A percentile compares a stretch with the other conserved stretches of the same genome.
These are phyloP conservation scores for Populus tomentosa DNA, from an alignment of 441 rosid genomes.

Conservation along the genomic window DNA sequence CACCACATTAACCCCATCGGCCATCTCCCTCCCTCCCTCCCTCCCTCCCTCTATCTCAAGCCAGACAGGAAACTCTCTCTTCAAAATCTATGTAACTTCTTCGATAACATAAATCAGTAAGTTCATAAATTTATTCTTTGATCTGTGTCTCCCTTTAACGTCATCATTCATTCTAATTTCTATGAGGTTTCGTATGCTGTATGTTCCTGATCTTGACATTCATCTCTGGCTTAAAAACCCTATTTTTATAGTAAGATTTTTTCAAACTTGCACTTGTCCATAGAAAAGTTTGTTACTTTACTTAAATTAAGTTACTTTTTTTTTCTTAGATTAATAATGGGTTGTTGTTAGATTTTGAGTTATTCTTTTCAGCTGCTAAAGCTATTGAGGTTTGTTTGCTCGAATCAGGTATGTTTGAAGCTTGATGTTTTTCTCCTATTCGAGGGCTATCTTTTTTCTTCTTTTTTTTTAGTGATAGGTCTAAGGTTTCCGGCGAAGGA, in stretches of 20 bases:
- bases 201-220: background rate
- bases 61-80: background rate
- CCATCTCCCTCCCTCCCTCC: background rate
- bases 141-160: background rate
- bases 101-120: slow-evolving; percentile 5
- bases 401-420: background rate
- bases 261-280: background rate
- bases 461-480: background rate
- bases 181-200: background rate
- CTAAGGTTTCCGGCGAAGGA: background rate
- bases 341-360: background rate
- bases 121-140: slow-evolving; percentile 10
- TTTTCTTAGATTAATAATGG: background rate
- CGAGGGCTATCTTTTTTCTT: background rate
- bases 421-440: background rate
- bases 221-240: background rate
- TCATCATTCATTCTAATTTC: too few species aligned
- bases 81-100: background rate
- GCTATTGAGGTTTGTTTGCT: background rate
- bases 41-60: background rate
- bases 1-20: background rate
- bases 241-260: too few species aligned
- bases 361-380: background rate
- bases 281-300: background rate
- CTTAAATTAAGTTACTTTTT: background rate